Evolutionary conservation across 169 alveolate species (phyloP).

Genomic region (Plasmodium gonderi): DNA sequence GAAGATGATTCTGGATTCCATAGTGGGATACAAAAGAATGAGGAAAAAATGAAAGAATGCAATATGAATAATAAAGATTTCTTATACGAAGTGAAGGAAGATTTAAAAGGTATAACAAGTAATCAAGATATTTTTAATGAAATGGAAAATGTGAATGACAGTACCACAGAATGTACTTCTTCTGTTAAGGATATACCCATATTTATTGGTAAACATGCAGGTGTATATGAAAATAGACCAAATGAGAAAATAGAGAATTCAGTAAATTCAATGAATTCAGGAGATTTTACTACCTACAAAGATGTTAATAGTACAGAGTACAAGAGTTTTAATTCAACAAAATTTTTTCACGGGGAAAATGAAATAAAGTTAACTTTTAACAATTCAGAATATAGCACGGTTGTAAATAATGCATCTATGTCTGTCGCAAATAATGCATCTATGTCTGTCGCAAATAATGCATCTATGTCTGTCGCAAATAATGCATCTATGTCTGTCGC

Average conservation of each 20-base stretch:
- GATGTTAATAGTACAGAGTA: not conserved
- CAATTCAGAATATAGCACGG: not conserved
- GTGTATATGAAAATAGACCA: not conserved
- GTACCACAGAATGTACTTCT: constrained; percentile 29
- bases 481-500: too few species aligned
- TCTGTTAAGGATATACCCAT: constrained; percentile 12
- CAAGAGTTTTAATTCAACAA: not conserved
- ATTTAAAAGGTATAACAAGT: constrained; percentile 4
- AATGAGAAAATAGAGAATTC: not conserved
- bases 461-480: too few species aligned
- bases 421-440: not conserved
- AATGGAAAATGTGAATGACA: constrained; percentile 49
- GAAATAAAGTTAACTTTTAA: not conserved
- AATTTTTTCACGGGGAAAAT: not conserved
- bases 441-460: too few species aligned
- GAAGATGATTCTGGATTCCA: not conserved
- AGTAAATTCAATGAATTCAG: not conserved
- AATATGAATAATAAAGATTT: not conserved
- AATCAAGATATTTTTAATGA: constrained; percentile 26
- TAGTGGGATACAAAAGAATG: not conserved
- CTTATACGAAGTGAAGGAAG: not conserved
- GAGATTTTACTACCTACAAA: not conserved
- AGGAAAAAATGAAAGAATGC: not conserved
- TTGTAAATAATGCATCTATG: not conserved
- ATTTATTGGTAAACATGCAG: not conserved